Conservation (phyloP, 1,139 yeast genomes). For the Fermentozyma sake region DNA sequence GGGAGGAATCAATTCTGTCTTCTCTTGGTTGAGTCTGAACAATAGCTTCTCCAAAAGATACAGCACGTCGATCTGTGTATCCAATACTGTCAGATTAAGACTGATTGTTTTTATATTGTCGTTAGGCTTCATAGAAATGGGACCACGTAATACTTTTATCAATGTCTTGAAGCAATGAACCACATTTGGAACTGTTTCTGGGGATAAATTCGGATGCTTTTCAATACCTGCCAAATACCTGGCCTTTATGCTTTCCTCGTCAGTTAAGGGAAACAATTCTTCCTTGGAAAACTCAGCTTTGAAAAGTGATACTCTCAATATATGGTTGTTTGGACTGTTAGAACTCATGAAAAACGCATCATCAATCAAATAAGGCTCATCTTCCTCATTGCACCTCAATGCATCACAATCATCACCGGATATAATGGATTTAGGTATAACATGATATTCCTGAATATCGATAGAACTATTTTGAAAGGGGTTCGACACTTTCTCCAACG, state of each 20-base stretch:
- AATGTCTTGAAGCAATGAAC: constrained; percentile 54
- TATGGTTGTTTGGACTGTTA: constrained; percentile 23
- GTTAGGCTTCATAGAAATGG: constrained; percentile 39
- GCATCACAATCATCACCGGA: constrained; percentile 24
- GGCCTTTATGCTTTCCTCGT: constrained; percentile 21
- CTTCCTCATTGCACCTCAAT: constrained; percentile 8
- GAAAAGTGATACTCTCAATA: constrained; percentile 32
- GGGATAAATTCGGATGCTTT: constrained; percentile 22
- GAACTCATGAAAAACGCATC: constrained; percentile 32
- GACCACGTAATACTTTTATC: constrained; percentile 59
- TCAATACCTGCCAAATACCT: constrained; percentile 31
- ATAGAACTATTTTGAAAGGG: constrained; percentile 15
- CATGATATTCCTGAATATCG: constrained; percentile 37
- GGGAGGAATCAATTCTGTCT: constrained; percentile 57
- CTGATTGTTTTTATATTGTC: constrained; percentile 52
- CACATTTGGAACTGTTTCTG: constrained; percentile 42
- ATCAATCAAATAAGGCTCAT: constrained; percentile 19
- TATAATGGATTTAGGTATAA: constrained; percentile 20
- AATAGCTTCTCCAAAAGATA: constrained; percentile 46
- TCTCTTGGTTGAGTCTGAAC: constrained; percentile 36
- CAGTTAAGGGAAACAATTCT: constrained; percentile 23
- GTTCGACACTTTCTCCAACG: constrained; percentile 23
- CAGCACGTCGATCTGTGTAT: constrained; percentile 51
- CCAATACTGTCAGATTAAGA: constrained; percentile 44
- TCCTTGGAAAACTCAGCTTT: constrained; percentile 25